Evolutionary conservation across 257 asterid species (phyloP), one percentile per base, ranked within the genome.

Genomic region (Jasminum sambac): DNA sequence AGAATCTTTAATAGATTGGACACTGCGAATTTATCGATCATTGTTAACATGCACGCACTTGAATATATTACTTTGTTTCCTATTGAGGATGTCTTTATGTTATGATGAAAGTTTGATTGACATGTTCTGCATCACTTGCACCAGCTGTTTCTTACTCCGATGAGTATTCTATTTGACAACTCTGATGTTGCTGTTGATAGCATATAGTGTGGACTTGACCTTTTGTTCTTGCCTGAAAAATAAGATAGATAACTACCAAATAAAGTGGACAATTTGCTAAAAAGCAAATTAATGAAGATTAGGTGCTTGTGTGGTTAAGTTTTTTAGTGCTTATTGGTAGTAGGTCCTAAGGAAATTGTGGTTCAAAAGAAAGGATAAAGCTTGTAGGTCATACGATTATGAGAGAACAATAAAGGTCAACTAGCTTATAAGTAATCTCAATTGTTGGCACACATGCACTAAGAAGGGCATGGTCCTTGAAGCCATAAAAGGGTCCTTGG

Each of bases 101-200:
- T 6, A 30, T 66, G 24, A 52, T 40, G 38, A 16, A 43, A 12
- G 30, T 6, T 44, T 25, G 30, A 43, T 38, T 44, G 30, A 26
- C 40, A 30, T 44, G 24, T 67, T 62, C 25, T 41, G 39, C 41
- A 16, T 39, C 58, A 23, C 43, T 12, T 70, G 67, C 74, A 70
- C 17, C 43, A 11, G n/a, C 21, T 26, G 4, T 62, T 46, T 50
- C 26, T 6, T 17, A n/a, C 46, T 16, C 14, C 30, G 6, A 36
- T 19, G 19, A 23, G 11, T 46, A 26, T 62, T 62, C 37, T 63
- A 30, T 46, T 50, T 14, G 40, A 72, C 63, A 64, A 24, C 50
- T 34, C 10, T 37, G 17, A 50, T 48, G 52, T 36, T 63, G 26
- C 38, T 70, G 14, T 23, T 26, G n/a, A 14, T 55, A 60, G 75